phyloP scores from a whole-genome alignment of 2,329 filamentous ascomycete species.

The Aspergillus pseudoglaucus region DNA sequence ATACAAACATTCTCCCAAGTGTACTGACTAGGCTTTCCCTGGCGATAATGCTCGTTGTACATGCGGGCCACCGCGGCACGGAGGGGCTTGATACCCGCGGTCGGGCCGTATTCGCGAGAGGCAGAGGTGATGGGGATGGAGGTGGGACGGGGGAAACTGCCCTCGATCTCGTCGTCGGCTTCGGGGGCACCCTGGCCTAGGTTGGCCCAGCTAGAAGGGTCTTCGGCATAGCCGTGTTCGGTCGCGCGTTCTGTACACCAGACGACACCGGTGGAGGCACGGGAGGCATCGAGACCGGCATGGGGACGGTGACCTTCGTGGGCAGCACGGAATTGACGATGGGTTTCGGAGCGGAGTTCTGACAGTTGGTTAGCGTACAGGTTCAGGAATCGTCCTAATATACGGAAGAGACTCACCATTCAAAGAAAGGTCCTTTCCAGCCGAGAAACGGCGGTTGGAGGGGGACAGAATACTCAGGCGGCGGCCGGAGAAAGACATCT shows the following conservation, averaged over 20 bases:
- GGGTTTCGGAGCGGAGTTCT: conserved; percentile 79
- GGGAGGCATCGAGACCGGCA: conserved; percentile 79
- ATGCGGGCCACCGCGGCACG: conserved; percentile 82
- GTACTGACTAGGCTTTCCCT: conserved; percentile 83
- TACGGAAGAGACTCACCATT: conserved; percentile 33
- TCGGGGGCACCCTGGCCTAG: conserved; percentile 90
- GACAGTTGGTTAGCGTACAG: background rate
- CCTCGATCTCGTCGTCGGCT: conserved; percentile 85
- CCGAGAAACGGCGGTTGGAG: conserved; percentile 35
- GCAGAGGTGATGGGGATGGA: conserved; percentile 70
- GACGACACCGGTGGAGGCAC: conserved; percentile 87
- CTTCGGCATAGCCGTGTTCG: conserved; percentile 80
- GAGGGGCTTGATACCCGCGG: conserved; percentile 85
- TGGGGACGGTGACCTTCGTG: conserved; percentile 89
- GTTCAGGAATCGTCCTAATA: background rate
- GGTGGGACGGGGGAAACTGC: conserved; percentile 76
- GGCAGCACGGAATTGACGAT: conserved; percentile 80
- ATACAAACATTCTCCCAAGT: conserved; percentile 98
- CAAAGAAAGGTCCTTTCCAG: conserved; percentile 38
- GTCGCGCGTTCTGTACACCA: conserved; percentile 68
- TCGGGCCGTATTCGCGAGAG: conserved; percentile 85
- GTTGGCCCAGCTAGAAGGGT: conserved; percentile 82
- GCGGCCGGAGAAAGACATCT: conserved; percentile 43
- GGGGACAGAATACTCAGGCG: conserved; percentile 39
- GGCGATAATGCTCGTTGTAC: conserved; percentile 87